Evolutionary conservation across 1,284 basidiomycete species (phyloP).

Genomic region (Ustilago esculenta): DNA sequence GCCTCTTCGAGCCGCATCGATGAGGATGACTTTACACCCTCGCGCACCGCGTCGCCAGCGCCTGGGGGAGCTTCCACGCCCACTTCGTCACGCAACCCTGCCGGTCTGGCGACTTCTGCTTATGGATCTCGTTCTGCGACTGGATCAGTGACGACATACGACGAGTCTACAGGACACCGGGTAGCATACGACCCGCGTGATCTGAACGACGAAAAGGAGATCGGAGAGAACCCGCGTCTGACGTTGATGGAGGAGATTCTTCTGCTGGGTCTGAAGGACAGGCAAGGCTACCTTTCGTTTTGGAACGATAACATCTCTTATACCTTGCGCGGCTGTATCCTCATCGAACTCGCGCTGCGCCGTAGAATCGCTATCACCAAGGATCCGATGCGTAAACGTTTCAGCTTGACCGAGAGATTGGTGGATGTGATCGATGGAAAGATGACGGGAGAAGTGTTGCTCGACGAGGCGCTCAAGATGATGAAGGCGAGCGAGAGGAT

Average conservation of each 20-base stretch:
- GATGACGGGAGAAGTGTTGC: constrained; percentile 62
- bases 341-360: constrained; percentile 64
- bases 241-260: constrained; percentile 98
- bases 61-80: constrained; percentile 23
- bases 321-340: constrained; percentile 63
- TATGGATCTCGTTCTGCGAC: constrained; percentile 42
- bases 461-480: constrained; percentile 64
- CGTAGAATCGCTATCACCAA: constrained; percentile 55
- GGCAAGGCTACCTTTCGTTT: constrained; percentile 71
- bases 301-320: constrained; percentile 68
- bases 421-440: constrained; percentile 62
- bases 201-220: constrained; percentile 79
- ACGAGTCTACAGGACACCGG: constrained; percentile 57
- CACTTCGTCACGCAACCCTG: constrained; percentile 19
- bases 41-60: constrained; percentile 34
- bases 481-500: constrained; percentile 59
- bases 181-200: constrained; percentile 95
- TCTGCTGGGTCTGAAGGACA: constrained; percentile 88
- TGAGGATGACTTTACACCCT: constrained; percentile 31
- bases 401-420: constrained; percentile 46
- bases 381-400: constrained; percentile 48
- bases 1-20: constrained; percentile 29
- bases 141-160: constrained; percentile 47
- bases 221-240: constrained; percentile 79
- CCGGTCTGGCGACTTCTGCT: constrained; percentile 12